Percentiles rank a stretch among this genome's conserved stretches.
Evolutionary conservation across 2,329 filamentous ascomycete species (phyloP).

Genomic region (Cadophora sp.): DNA sequence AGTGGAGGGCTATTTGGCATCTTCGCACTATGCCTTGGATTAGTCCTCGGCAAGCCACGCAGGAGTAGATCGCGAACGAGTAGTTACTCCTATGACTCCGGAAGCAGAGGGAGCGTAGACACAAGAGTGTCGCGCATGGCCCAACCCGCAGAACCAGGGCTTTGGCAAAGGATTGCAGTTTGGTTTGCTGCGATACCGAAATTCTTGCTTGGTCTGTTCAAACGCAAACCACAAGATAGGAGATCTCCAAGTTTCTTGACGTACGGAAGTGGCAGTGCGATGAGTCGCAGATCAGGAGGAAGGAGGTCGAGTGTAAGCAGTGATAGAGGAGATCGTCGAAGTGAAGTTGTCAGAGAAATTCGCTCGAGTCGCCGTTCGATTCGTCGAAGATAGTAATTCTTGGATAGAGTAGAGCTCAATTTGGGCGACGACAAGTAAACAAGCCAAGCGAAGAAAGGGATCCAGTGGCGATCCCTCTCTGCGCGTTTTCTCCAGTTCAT

Average conservation of each 20-base stretch:
- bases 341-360: background rate
- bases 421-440: background rate
- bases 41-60: background rate
- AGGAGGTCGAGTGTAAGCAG: background rate
- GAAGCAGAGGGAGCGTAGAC: background rate
- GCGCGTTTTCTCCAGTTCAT: too few relatives aligned
- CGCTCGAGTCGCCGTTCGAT: too few relatives aligned
- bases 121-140: background rate
- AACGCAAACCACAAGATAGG: background rate
- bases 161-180: background rate
- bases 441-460: background rate
- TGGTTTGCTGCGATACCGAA: background rate
- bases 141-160: background rate
- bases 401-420: background rate
- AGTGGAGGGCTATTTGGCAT: background rate
- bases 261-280: background rate
- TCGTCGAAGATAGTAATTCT: background rate
- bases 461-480: too few relatives aligned
- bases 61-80: background rate
- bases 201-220: background rate
- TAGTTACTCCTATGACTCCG: background rate
- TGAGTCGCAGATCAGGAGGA: background rate
- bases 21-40: background rate
- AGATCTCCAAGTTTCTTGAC: background rate
- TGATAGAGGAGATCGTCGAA: background rate